Evolutionary conservation across 768 basidiomycete genomes (phyloP), one percentile per base, ranked within the genome.

Genomic region (Sarcodon aspratus): DNA sequence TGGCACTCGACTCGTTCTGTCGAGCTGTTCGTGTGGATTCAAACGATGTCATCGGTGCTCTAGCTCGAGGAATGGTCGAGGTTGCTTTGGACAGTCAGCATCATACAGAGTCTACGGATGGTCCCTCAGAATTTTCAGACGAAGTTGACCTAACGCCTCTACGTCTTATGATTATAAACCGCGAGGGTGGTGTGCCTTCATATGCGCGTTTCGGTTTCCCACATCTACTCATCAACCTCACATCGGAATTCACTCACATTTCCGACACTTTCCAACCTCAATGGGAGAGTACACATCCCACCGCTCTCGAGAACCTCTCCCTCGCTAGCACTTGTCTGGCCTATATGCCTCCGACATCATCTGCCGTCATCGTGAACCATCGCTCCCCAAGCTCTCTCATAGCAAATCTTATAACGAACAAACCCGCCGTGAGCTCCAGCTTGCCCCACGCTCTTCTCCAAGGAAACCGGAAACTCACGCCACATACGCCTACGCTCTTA

Each of bases 341-440:
- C 2, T 87, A 90, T 64, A 96, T 99, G 88, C 96, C 96, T 1
- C 78, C 85, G 7, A 78, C 87, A 3, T 91, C 95, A 1, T 96
- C 93, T 12, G 96, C 93, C 10, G 74, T 98, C 55, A 87, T 99
- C 81, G 96, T 98, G 45, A 95, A 92, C 11, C 96, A 99, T 68
- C 89, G 93, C 45, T 95, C 93, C 1, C 88, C 93, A 0, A 90
- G 89, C 52, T 90, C 90, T 2, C 78, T 99, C 52, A 98, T 99
- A 57, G 95, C 80, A 43, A 98, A 98, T 66, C 76, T 99, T 27
- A 94, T 99, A 60, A 99, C 95, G 33, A 99, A 99, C 64, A 95
- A 93, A 61, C 96, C 96, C 3, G 92, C 91, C 7, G 81, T 95
- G 51, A 94, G 90, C 57, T 95, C 94, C 3, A 94, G 91, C 56